Evolutionary conservation across 2,329 filamentous ascomycete genomes (phyloP).

Genomic region (Tolypocladium endophyticum): DNA sequence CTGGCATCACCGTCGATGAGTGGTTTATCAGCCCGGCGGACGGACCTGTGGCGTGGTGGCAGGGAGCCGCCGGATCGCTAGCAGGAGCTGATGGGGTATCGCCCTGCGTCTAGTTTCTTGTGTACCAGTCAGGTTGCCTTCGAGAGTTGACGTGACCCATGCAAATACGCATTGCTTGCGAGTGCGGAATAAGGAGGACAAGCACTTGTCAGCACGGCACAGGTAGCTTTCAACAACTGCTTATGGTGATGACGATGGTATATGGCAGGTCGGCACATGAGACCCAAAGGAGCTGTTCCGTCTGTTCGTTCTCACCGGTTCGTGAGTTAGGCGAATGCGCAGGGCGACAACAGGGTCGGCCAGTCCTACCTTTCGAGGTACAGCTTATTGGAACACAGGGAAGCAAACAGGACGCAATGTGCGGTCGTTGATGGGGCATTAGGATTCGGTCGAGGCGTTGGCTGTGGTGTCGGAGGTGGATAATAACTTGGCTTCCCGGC

Average conservation of each 20-base stretch:
- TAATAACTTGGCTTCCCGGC: neutral
- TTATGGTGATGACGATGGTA: too few relatives aligned
- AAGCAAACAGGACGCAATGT: neutral
- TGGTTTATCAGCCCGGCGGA: neutral
- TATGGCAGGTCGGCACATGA: neutral
- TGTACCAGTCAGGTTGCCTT: neutral
- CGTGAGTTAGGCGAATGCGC: neutral
- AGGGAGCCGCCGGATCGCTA: neutral
- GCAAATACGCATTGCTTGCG: neutral
- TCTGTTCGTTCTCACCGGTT: neutral
- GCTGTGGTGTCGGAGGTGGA: neutral
- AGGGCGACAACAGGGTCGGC: neutral
- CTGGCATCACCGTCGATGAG: neutral
- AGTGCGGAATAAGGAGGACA: neutral
- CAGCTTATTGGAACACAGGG: neutral
- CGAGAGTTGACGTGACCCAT: neutral
- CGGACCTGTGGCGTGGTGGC: neutral
- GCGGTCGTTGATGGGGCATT: neutral
- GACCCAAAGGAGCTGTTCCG: neutral
- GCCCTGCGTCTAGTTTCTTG: neutral
- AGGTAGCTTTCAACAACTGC: neutral
- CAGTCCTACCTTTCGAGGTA: neutral
- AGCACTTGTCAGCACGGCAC: neutral
- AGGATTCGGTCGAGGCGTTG: neutral
- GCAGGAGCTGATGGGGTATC: neutral